Evolutionary conservation across 768 basidiomycete species (phyloP), one percentile per base, ranked within the genome.

Genomic region (Sporobolomyces pararoseus): DNA sequence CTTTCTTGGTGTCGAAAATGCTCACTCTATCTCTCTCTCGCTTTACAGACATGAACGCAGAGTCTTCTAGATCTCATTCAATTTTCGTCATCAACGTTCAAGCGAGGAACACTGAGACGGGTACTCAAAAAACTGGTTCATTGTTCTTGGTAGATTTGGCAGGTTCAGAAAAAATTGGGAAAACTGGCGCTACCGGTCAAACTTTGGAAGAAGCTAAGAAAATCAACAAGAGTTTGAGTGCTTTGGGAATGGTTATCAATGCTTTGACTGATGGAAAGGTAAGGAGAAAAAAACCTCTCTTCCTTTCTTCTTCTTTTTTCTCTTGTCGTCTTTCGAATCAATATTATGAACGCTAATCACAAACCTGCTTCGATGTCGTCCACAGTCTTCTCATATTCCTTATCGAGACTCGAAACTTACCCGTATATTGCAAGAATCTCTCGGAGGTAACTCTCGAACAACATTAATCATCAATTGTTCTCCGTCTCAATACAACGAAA

Each of bases 401-500:
- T 99, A 99, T 78, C 90, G 96, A 78, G 96, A 99, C 77, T 99
- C 96, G 27, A 99, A 99, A 80, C 87, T 99, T 72, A 99, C 96
- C 37, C 90, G 96, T 76, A 98, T 99, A 75, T 83, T 99, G 70
- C 96, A 99, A 95, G 93, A 96, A 80, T 96, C 93, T 21, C 84
- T 96, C 3, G 93, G 93, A 77, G 95, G 95, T 78, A 92, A 93
- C 81, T 93, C 91, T 23, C 86, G 91, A 39, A 91, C 90, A 42
- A 99, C 96, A 0, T 86, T 98, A n/a, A 94, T 99, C 77, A 99
- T 99, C 81, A 99, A 98, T 81, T 98, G 96, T 78, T 99, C 96
- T 23, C 96, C 96, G 23, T 94, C 92, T 2, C 87, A 90, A 0
- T 99, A 93, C 82, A 99, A 99, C 77, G 96, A 98, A 79, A 83